These are phyloP conservation scores for Alternaria brassicae DNA, from an alignment of 2,329 filamentous ascomycete genomes.

Conservation along the genomic window DNA sequence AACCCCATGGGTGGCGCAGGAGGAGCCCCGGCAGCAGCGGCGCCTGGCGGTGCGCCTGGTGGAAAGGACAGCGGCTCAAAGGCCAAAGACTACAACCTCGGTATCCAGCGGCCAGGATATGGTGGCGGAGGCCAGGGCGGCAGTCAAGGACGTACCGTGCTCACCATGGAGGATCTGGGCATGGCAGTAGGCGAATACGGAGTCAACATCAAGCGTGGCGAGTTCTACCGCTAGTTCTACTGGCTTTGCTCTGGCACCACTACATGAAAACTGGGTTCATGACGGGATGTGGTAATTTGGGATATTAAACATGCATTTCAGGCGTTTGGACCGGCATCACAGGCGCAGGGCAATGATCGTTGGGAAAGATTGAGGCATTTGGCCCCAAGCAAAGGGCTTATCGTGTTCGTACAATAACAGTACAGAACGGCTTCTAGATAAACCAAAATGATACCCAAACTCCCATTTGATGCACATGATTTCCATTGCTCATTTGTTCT, in stretches of 20 bases:
- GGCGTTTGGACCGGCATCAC: constrained; percentile 39
- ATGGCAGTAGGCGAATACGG: constrained; percentile 99
- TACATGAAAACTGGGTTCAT: background rate
- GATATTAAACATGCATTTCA: constrained; percentile 26
- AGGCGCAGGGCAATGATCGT: constrained; percentile 25
- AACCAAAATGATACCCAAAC: constrained; percentile 49
- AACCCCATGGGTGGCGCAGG: constrained; percentile 84
- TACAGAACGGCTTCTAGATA: constrained; percentile 38
- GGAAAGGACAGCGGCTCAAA: constrained; percentile 52
- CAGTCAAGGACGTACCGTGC: constrained; percentile 86
- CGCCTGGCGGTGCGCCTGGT: constrained; percentile 62
- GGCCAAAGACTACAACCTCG: constrained; percentile 57
- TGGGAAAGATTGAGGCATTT: constrained; percentile 19
- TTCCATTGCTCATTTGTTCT: constrained; percentile 65
- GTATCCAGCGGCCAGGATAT: constrained; percentile 61
- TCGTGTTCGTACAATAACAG: constrained; percentile 45
- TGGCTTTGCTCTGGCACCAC: background rate
- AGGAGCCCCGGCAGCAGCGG: constrained; percentile 68
- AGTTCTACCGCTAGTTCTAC: constrained; percentile 81
- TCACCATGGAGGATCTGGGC: constrained; percentile 98
- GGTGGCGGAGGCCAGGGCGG: constrained; percentile 87
- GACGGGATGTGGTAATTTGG: constrained; percentile 1
- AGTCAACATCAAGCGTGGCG: constrained; percentile 94
- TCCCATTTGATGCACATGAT: constrained; percentile 38
- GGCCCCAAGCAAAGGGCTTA: constrained; percentile 21